Percentiles rank a stretch among this genome's conserved stretches.
phyloP scores from a whole-genome alignment of 2,329 filamentous ascomycete genomes.

The Aspergillus sp. region DNA sequence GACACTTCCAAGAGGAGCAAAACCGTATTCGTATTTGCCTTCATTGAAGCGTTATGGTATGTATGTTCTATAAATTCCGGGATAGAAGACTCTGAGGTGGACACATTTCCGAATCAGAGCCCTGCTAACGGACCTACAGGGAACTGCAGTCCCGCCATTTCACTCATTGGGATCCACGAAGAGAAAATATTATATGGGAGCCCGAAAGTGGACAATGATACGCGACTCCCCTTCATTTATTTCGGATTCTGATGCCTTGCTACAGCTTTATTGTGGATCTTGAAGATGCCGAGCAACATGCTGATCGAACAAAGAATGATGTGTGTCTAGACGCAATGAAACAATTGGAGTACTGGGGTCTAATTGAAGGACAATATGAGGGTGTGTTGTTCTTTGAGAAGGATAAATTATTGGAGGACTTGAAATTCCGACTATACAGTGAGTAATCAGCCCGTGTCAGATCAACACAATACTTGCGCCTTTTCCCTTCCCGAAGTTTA shows the following conservation, averaged over 20 bases:
- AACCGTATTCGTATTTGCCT: background rate
- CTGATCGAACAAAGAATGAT: background rate
- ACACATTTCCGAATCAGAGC: background rate
- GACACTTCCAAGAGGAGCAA: background rate
- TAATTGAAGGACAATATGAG: background rate
- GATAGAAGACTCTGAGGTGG: background rate
- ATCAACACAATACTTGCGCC: too few species aligned
- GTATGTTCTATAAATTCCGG: background rate
- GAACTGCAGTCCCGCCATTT: background rate
- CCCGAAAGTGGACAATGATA: background rate
- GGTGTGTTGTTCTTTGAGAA: background rate
- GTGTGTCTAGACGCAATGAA: background rate
- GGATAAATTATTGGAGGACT: background rate
- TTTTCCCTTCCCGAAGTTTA: too few species aligned
- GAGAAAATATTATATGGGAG: background rate
- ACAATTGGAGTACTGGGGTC: background rate
- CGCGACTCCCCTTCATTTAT: too few species aligned
- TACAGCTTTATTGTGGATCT: background rate
- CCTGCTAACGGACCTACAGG: background rate
- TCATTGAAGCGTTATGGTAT: background rate
- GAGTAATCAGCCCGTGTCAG: too few species aligned
- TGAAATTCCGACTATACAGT: background rate
- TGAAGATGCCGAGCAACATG: background rate
- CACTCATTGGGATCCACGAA: background rate
- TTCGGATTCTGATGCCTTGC: too few species aligned